A percentile compares a stretch with the other conserved stretches of the same genome.
These are phyloP conservation scores for Naganishia sp. DNA, from an alignment of 1,284 basidiomycete genomes.

Conservation along the genomic window DNA sequence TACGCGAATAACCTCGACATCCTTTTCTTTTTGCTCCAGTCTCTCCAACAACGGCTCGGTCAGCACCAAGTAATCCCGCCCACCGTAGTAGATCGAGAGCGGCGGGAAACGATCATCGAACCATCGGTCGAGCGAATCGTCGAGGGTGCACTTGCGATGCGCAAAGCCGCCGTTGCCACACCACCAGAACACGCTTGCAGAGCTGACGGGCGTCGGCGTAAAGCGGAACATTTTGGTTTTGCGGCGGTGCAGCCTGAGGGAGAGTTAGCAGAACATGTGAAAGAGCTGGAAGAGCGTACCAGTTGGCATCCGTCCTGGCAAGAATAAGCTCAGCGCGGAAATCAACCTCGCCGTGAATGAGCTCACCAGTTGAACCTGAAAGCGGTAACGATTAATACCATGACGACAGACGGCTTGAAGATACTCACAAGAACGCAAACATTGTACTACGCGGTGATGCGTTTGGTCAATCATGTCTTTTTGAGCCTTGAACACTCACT, in stretches of 20 bases:
- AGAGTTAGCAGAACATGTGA: background rate
- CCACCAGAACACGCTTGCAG: constrained; percentile 62
- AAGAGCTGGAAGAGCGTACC: constrained; percentile 49
- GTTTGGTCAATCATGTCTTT: background rate
- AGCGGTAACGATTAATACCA: background rate
- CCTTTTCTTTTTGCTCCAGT: constrained; percentile 55
- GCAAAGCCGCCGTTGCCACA: constrained; percentile 64
- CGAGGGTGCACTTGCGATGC: constrained; percentile 61
- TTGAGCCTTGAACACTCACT: constrained; percentile 38
- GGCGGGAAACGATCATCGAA: constrained; percentile 63
- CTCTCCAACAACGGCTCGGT: constrained; percentile 59
- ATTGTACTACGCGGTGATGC: constrained; percentile 55
- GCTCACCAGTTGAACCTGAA: constrained; percentile 25
- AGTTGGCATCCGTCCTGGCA: constrained; percentile 64
- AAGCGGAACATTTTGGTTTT: constrained; percentile 68
- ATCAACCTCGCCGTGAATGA: background rate
- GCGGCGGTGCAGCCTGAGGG: constrained; percentile 55
- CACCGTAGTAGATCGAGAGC: constrained; percentile 60
- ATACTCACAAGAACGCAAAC: constrained; percentile 62
- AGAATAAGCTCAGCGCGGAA: background rate
- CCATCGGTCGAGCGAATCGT: constrained; percentile 59
- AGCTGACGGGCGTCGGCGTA: constrained; percentile 63
- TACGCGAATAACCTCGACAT: constrained; percentile 59
- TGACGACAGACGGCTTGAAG: background rate
- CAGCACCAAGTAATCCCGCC: constrained; percentile 58